A percentile compares a stretch with the other conserved stretches of the same genome.
Evolutionary conservation across 140 eudicot genomes (phyloP).

Genomic region (Anethum foeniculum): DNA sequence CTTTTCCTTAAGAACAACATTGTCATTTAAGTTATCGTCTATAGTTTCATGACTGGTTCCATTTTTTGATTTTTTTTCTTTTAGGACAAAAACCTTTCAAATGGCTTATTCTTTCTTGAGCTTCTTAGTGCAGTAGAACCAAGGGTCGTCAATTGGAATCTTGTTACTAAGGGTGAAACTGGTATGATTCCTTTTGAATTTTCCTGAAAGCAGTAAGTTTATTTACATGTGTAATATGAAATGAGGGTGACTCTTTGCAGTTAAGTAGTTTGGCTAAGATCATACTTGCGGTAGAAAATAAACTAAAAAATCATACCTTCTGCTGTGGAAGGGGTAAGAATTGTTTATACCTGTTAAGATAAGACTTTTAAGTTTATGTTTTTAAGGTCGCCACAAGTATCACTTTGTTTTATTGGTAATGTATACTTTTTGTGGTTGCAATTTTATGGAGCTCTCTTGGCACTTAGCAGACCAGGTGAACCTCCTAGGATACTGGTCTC

Average conservation of each 20-base stretch:
- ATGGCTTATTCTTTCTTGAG: conserved; percentile 85
- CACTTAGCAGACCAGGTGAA: background rate
- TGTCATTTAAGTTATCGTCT: background rate
- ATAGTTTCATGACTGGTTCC: background rate
- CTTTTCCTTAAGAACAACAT: background rate
- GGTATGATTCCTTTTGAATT: conserved; percentile 33
- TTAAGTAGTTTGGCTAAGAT: background rate
- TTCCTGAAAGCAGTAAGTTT: background rate
- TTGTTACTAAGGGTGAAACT: conserved; percentile 88
- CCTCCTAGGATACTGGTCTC: background rate
- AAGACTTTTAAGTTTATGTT: background rate
- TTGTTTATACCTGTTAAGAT: background rate
- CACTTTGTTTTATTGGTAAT: background rate
- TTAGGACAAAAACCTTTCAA: conserved; percentile 85
- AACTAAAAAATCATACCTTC: background rate
- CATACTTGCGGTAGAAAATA: background rate
- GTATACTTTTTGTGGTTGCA: background rate
- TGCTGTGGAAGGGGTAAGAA: background rate
- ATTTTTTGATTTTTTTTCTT: background rate
- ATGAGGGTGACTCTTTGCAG: background rate
- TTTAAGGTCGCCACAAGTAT: background rate
- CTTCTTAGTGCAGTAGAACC: conserved; percentile 91
- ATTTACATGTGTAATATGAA: background rate
- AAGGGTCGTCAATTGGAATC: conserved; percentile 91
- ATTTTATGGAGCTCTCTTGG: background rate